These are phyloP conservation scores for Alternaria burnsii DNA, from an alignment of 2,329 filamentous ascomycete genomes.

Conservation along the genomic window DNA sequence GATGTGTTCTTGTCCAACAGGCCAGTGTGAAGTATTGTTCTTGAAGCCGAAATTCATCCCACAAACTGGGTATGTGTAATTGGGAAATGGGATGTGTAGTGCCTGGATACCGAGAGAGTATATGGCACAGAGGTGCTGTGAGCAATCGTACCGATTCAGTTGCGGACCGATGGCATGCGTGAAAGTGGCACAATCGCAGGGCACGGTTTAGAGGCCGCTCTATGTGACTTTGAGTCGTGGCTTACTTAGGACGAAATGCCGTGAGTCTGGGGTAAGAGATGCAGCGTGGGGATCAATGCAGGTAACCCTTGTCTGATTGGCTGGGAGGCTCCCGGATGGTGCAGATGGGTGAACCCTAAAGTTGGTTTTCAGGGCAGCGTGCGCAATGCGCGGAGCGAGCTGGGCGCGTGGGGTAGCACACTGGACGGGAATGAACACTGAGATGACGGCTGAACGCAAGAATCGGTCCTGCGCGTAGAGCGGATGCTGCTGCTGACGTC, in stretches of 20 bases:
- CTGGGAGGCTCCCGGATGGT: slow-evolving; percentile 24
- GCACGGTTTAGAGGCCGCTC: slow-evolving; percentile 24
- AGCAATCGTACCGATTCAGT: slow-evolving; percentile 20
- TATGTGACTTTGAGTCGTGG: slow-evolving; percentile 24
- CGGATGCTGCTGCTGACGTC: slow-evolving; percentile 29
- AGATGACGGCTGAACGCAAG: slow-evolving; percentile 28
- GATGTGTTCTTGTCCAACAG: slow-evolving; percentile 57
- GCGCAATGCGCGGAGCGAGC: slow-evolving; percentile 33
- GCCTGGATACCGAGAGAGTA: slow-evolving; percentile 11
- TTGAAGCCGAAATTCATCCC: slow-evolving; percentile 55
- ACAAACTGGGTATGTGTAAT: slow-evolving; percentile 17
- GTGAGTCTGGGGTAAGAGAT: slow-evolving; percentile 41
- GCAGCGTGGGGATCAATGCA: slow-evolving; percentile 40
- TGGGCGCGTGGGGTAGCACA: slow-evolving; percentile 37
- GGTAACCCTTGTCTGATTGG: slow-evolving; percentile 39
- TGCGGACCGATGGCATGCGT: slow-evolving; percentile 24
- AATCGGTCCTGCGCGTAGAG: slow-evolving; percentile 36
- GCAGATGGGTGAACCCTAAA: slow-evolving; percentile 34
- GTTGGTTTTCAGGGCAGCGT: slow-evolving; percentile 33
- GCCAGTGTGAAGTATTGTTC: slow-evolving; percentile 54
- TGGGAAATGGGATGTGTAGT: slow-evolving; percentile 3
- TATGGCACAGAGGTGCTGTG: slow-evolving; percentile 18
- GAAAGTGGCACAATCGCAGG: slow-evolving; percentile 30
- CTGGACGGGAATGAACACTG: slow-evolving; percentile 20
- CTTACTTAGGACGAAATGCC: slow-evolving; percentile 17